Percentiles rank a stretch among this genome's conserved stretches.
These are phyloP conservation scores for Plasmodium gonderi DNA, from an alignment of 169 alveolate genomes.

Conservation along the genomic window DNA sequence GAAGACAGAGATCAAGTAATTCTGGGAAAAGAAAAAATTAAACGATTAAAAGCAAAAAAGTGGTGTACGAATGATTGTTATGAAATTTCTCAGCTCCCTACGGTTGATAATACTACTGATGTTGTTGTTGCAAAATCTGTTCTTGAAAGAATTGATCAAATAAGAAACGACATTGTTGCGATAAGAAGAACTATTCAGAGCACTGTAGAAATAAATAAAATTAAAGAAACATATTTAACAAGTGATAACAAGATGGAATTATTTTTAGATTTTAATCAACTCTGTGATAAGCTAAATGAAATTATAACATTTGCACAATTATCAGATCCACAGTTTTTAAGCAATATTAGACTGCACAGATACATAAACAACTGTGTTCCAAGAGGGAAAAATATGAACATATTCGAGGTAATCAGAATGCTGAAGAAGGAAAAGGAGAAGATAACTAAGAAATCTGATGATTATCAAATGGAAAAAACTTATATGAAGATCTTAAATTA, in stretches of 20 bases:
- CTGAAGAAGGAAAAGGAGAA: background rate
- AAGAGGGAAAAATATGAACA: background rate
- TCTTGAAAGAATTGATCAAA: conserved; percentile 19
- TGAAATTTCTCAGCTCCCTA: no score
- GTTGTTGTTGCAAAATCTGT: background rate
- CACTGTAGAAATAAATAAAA: background rate
- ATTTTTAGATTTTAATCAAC: background rate
- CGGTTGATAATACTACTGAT: background rate
- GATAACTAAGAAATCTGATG: background rate
- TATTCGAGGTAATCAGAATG: conserved; percentile 6
- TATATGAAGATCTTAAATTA: background rate
- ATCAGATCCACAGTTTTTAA: background rate
- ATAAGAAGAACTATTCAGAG: background rate
- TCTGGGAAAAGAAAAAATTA: background rate
- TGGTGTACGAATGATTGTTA: background rate
- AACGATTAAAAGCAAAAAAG: background rate
- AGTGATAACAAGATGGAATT: background rate
- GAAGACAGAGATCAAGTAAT: background rate
- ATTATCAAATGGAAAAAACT: background rate
- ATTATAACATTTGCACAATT: conserved; percentile 21
- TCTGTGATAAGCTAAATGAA: background rate
- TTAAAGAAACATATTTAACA: background rate
- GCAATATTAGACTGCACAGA: conserved; percentile 12
- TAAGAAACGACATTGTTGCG: conserved; percentile 1
- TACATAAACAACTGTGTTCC: background rate